phyloP scores from a whole-genome alignment of 805 yeast genomes.

The Candida nemodendra region DNA sequence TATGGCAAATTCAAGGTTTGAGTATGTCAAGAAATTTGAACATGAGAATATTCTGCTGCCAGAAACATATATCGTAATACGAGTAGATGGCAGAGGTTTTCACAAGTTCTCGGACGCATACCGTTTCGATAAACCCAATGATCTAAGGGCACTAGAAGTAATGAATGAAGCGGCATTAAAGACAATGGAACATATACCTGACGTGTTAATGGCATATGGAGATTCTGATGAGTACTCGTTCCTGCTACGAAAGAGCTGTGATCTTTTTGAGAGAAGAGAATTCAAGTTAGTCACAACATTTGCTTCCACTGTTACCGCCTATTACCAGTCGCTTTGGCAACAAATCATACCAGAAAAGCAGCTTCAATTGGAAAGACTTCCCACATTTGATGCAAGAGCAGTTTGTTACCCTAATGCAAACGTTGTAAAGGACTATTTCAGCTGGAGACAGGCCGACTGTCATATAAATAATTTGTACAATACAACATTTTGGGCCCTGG shows the following conservation, averaged over 20 bases:
- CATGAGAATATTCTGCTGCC: conserved; percentile 70
- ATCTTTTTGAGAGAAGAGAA: conserved; percentile 78
- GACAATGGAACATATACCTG: conserved; percentile 64
- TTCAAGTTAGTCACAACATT: conserved; percentile 78
- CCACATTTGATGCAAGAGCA: conserved; percentile 90
- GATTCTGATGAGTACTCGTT: conserved; percentile 95
- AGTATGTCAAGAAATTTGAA: conserved; percentile 84
- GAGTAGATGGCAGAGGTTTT: conserved; percentile 93
- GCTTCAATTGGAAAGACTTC: conserved; percentile 48
- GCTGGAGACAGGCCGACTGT: conserved; percentile 96
- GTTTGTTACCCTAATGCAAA: conserved; percentile 72
- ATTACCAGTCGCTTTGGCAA: conserved; percentile 70
- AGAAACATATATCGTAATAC: conserved; percentile 74
- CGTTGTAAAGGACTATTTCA: conserved; percentile 72
- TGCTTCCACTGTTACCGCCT: conserved; percentile 77
- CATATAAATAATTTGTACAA: conserved; percentile 94
- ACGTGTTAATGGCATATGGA: conserved; percentile 81
- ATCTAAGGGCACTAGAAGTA: conserved; percentile 65
- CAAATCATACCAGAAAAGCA: conserved; percentile 51
- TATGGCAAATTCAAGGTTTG: conserved; percentile 86
- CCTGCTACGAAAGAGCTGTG: conserved; percentile 61
- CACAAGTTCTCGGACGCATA: conserved; percentile 79
- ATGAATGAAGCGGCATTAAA: conserved; percentile 80
- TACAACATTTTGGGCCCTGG: conserved; percentile 88
- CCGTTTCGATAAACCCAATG: conserved; percentile 85